A percentile compares a stretch with the other conserved stretches of the same genome.
These are phyloP conservation scores for Didymella keratinophila DNA, from an alignment of 2,329 filamentous ascomycete species.

Conservation along the genomic window DNA sequence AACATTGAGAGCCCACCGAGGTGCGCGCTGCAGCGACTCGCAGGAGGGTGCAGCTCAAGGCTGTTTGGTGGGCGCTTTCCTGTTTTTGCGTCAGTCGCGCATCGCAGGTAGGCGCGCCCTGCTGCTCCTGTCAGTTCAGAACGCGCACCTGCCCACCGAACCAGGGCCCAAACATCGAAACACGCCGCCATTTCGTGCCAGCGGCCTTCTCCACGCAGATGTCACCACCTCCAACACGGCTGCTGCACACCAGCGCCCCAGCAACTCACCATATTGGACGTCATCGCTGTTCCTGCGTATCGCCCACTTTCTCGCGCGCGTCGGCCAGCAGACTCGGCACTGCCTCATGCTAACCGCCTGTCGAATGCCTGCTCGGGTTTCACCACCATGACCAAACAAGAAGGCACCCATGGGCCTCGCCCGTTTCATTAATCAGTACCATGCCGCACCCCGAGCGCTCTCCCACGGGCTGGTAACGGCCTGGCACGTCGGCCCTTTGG, in stretches of 20 bases:
- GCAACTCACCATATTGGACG: slow-evolving; percentile 13
- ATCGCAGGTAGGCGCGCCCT: slow-evolving; percentile 27
- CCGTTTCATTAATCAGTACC: slow-evolving; percentile 36
- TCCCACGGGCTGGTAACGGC: slow-evolving; percentile 2
- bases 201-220: not conserved
- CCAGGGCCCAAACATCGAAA: not conserved
- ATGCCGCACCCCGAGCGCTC: slow-evolving; percentile 24
- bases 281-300: slow-evolving; percentile 32
- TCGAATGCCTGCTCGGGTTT: slow-evolving; percentile 25
- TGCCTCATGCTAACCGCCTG: slow-evolving; percentile 40
- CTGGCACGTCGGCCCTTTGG: slow-evolving; percentile 18
- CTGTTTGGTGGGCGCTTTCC: slow-evolving; percentile 16
- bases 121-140: slow-evolving; percentile 5
- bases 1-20: slow-evolving; percentile 3
- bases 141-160: not conserved
- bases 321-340: slow-evolving; percentile 26
- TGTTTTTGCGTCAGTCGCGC: slow-evolving; percentile 41
- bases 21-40: slow-evolving; percentile 6
- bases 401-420: slow-evolving; percentile 33
- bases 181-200: not conserved
- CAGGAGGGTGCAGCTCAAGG: not conserved
- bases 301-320: slow-evolving; percentile 38
- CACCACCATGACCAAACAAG: slow-evolving; percentile 35
- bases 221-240: not conserved
- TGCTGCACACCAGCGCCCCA: slow-evolving; percentile 1